Evolutionary conservation across 768 basidiomycete species (phyloP).

Genomic region (Gelatoporia subvermispora): DNA sequence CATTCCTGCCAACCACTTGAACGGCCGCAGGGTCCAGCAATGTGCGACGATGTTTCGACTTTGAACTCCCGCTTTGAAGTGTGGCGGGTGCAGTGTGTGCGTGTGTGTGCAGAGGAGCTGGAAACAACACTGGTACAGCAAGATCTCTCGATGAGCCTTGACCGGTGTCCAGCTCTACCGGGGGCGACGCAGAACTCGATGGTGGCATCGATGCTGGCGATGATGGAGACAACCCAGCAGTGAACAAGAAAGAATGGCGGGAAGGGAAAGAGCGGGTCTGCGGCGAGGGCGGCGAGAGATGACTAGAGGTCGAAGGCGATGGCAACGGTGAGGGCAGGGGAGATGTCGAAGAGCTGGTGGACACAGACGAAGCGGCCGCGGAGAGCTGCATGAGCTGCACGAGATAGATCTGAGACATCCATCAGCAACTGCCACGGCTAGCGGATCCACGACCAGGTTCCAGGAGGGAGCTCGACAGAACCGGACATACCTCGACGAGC

Average conservation of each 20-base stretch:
- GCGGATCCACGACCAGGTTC: neutral
- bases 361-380: slow-evolving; percentile 32
- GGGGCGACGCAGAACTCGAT: slow-evolving; percentile 18
- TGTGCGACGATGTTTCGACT: too few species aligned
- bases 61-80: too few species aligned
- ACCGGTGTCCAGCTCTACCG: too few species aligned
- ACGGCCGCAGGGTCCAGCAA: slow-evolving; percentile 34
- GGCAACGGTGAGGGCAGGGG: slow-evolving; percentile 1
- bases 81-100: too few species aligned
- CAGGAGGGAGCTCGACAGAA: neutral
- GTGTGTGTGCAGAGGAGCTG: too few species aligned
- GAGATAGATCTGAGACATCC: slow-evolving; percentile 41
- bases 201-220: slow-evolving; percentile 2
- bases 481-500: slow-evolving; percentile 62
- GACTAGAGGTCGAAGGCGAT: slow-evolving; percentile 1
- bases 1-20: slow-evolving; percentile 59
- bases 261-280: slow-evolving; percentile 1
- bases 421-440: neutral
- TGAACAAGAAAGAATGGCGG: slow-evolving; percentile 13
- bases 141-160: too few species aligned
- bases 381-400: slow-evolving; percentile 25
- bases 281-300: slow-evolving; percentile 2
- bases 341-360: slow-evolving; percentile 16
- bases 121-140: too few species aligned
- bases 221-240: slow-evolving; percentile 16